A percentile compares a stretch with the other conserved stretches of the same genome.
These are phyloP conservation scores for Allantophomopsis cytisporea DNA, from an alignment of 2,329 filamentous ascomycete genomes.

Conservation along the genomic window DNA sequence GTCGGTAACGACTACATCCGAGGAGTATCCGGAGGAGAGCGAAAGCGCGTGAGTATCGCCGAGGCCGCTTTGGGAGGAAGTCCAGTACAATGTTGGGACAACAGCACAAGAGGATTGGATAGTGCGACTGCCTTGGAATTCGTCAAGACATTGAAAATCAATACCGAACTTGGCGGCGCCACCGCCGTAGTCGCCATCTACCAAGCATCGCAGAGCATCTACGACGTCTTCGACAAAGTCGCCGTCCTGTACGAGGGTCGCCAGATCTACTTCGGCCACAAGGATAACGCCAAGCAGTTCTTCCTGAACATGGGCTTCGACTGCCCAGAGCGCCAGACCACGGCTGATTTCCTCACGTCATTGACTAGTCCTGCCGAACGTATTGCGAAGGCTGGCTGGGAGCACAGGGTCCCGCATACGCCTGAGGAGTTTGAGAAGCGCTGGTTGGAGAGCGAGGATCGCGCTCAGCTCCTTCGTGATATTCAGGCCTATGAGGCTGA, in stretches of 20 bases:
- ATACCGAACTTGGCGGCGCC: conserved; percentile 48
- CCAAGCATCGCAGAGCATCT: conserved; percentile 54
- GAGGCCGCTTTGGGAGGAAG: conserved; percentile 51
- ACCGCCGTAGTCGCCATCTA: conserved; percentile 57
- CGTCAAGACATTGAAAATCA: conserved; percentile 47
- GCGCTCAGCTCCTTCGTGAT: conserved; percentile 28
- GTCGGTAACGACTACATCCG: conserved; percentile 60
- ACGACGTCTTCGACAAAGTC: conserved; percentile 57
- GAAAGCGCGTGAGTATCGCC: conserved; percentile 69
- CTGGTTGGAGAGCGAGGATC: conserved; percentile 29
- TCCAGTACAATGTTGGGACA: conserved; percentile 62
- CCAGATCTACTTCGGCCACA: conserved; percentile 57
- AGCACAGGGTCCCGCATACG: conserved; percentile 39
- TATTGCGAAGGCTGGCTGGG: conserved; percentile 37
- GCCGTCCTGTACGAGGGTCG: conserved; percentile 52
- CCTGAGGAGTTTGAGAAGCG: conserved; percentile 36
- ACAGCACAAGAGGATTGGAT: conserved; percentile 60
- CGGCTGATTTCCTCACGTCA: conserved; percentile 59
- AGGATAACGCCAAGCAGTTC: conserved; percentile 48
- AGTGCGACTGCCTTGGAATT: conserved; percentile 62
- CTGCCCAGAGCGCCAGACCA: conserved; percentile 41
- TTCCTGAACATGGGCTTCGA: conserved; percentile 58
- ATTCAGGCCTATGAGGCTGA: conserved; percentile 34
- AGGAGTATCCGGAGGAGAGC: conserved; percentile 55
- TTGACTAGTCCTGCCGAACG: conserved; percentile 50